Evolutionary conservation across 116 monocot genomes (phyloP).

Genomic region (Papilionanthe hybrid): DNA sequence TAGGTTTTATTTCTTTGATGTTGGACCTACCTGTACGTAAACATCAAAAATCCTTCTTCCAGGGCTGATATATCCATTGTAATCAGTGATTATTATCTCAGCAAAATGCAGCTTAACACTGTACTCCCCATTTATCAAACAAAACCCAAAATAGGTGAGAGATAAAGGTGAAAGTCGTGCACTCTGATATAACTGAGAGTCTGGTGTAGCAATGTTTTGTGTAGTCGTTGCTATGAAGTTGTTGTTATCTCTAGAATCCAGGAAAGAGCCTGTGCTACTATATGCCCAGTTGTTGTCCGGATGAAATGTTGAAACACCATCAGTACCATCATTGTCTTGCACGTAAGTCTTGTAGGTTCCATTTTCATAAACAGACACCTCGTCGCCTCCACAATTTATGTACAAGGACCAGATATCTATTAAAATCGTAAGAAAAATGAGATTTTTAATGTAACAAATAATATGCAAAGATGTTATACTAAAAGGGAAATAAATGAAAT

Average conservation of each 20-base stretch:
- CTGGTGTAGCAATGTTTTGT: slow-evolving; percentile 7
- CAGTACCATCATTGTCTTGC: slow-evolving; percentile 10
- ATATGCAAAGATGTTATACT: background rate
- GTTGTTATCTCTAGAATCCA: slow-evolving; percentile 16
- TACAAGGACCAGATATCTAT: slow-evolving; percentile 10
- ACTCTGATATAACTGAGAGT: slow-evolving; percentile 23
- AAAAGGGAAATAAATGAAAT: background rate
- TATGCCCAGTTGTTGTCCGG: slow-evolving; percentile 22
- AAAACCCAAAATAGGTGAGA: slow-evolving; percentile 34
- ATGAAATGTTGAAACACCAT: slow-evolving; percentile 11
- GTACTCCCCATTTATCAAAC: slow-evolving; percentile 36
- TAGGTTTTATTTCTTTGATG: background rate
- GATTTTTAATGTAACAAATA: background rate
- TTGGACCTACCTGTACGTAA: slow-evolving; percentile 29
- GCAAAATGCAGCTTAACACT: slow-evolving; percentile 40
- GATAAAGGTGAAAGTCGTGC: slow-evolving; percentile 33
- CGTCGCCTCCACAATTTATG: slow-evolving; percentile 32
- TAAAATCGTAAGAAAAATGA: background rate
- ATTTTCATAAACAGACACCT: slow-evolving; percentile 5
- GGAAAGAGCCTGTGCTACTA: slow-evolving; percentile 28
- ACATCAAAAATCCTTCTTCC: slow-evolving; percentile 45
- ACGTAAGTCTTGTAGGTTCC: background rate
- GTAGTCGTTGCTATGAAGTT: slow-evolving; percentile 13
- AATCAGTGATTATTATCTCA: slow-evolving; percentile 34
- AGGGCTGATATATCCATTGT: slow-evolving; percentile 13